Evolutionary conservation across 768 basidiomycete species (phyloP).

Genomic region (Phanerochaete sordida): DNA sequence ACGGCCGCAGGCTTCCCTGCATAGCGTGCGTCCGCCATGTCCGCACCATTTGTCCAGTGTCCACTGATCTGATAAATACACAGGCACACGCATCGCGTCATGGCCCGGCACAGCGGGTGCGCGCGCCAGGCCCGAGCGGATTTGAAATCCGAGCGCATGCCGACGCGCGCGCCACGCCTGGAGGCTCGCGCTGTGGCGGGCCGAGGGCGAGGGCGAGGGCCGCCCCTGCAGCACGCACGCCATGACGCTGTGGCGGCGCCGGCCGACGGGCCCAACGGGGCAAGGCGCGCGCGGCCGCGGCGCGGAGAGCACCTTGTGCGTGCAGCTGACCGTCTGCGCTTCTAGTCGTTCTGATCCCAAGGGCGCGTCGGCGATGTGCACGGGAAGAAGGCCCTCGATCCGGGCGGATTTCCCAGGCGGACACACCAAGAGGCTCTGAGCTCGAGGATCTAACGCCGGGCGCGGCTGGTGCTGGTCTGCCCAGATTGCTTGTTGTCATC

Average conservation of each 20-base stretch:
- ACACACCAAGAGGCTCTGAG: not conserved
- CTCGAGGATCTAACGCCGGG: not conserved
- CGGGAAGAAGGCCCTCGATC: not conserved
- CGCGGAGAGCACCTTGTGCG: too few species aligned
- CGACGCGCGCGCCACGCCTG: not conserved
- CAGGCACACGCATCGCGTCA: not conserved
- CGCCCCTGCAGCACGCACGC: too few species aligned
- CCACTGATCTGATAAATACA: not conserved
- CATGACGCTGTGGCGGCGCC: too few species aligned
- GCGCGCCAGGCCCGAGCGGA: not conserved
- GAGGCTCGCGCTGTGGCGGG: not conserved
- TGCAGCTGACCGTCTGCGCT: not conserved
- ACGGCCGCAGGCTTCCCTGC: too few species aligned
- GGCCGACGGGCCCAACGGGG: too few species aligned
- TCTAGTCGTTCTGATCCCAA: not conserved
- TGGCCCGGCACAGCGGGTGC: not conserved
- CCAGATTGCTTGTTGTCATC: not conserved
- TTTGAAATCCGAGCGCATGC: not conserved
- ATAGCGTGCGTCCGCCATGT: too few species aligned
- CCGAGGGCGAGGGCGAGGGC: not conserved
- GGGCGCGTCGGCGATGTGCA: not conserved
- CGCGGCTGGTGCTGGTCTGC: not conserved
- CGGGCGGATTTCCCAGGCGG: not conserved
- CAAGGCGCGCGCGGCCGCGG: too few species aligned
- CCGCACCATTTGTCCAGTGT: too few species aligned